Base-by-base conservation (phyloP, 306 rosid species). In the Argentina anserina region DNA sequence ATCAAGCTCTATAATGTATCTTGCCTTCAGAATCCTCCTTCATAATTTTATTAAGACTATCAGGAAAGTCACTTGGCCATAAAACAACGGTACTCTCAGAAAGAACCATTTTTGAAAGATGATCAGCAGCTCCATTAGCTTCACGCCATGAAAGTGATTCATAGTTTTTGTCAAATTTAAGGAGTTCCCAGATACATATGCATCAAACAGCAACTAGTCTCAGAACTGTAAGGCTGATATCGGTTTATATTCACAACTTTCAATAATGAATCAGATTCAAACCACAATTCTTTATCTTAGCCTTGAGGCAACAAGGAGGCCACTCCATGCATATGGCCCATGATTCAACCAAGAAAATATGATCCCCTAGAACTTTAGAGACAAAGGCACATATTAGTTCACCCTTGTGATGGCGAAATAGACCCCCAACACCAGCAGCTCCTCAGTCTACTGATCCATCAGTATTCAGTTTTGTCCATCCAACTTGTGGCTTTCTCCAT, bases 61-160 rank as follows among this genome's bases (percentile, higher is more conserved):
- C 33, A 3, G 90, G 85, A 75, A 87, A 87, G 67, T 84, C 80
- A 75, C 0, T 29, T 2, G 89, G 92, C 86, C 82, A 79, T 25
- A 90, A 71, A 21, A 90, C 84, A 10, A 76, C 81, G 33, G 84
- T 90, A 36, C 77, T 77, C 82, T 75, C 33, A 7, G 0, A 8
- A 73, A 79, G 47, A 42, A 53, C 82, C 90, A 86, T 86, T 83
- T 86, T 86, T 14, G 89, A 68, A 72, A 90, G 96, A 82, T 82
- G 80, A 87, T 90, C 90, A 43, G 92, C 90, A 5, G 90, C 90
- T 41, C 81, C 81, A 17, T 78, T 86, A 75, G 92, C 75, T 79
- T 87, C 96, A 0, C 90, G 87, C 92, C 87, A 90, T 3, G 90
- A 72, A 77, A 85, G 96, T 64, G 92, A 72, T 73, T 87, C 71